Evolutionary conservation across 805 yeast species (phyloP).

Genomic region (Komagataella pseudopastoris): DNA sequence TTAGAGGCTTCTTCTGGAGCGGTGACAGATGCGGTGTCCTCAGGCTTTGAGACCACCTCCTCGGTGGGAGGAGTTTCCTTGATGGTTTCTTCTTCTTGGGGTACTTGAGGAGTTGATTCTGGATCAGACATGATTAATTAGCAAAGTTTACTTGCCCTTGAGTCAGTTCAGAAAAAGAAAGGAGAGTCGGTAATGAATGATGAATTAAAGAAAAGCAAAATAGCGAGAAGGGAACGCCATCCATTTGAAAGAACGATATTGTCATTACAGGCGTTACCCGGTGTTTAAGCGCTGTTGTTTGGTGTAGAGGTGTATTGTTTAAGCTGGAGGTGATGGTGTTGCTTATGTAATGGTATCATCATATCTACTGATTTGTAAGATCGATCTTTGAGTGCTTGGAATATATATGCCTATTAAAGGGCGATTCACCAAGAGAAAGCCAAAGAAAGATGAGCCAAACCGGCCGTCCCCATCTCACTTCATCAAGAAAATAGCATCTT

Average conservation of each 20-base stretch:
- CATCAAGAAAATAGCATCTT: conserved; percentile 25
- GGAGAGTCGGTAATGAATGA: background rate
- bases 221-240: background rate
- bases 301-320: background rate
- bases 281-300: background rate
- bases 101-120: background rate
- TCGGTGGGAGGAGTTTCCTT: background rate
- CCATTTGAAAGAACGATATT: background rate
- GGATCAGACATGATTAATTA: background rate
- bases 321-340: background rate
- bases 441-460: conserved; percentile 5
- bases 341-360: background rate
- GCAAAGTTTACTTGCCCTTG: background rate
- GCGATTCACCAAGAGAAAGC: conserved; percentile 3
- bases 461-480: conserved; percentile 18
- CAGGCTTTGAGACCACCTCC: background rate
- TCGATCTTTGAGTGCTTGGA: too few relatives aligned
- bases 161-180: background rate
- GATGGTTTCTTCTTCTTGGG: background rate
- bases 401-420: conserved; percentile 14
- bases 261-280: background rate
- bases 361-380: too few relatives aligned
- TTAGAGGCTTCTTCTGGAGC: conserved; percentile 6
- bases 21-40: background rate
- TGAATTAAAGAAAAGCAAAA: background rate